Base-by-base conservation (phyloP, 148 eudicot genomes). In the Chenopodium berlandieri region DNA sequence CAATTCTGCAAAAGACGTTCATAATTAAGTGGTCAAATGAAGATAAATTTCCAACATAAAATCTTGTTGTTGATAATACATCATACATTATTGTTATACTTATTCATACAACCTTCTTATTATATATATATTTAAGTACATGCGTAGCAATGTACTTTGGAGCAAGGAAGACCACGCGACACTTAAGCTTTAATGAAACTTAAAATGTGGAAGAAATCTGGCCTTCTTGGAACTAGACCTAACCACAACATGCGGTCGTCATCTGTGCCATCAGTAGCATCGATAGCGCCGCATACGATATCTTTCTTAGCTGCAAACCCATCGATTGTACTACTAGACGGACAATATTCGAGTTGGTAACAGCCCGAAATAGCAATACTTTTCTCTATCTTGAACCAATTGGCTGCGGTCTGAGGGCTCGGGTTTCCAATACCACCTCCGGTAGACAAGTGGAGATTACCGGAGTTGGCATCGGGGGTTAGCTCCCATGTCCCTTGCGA, bases 121-220 rank as follows among this genome's bases (percentile, higher is more conserved):
- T 6, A 34, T 34, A 2, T 34, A 34, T 34, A 34, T 34, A 0
- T 6, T 37, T 37, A 7, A 37, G 6, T 37, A 37, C 44, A 37
- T 37, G 5, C 8, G 44, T 5, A 37, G 44, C 44, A 37, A 37
- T 37, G 44, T 37, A 37, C 7, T 6, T 6, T 37, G 44, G 44
- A 37, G 44, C 44, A 5, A 37, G 44, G 7, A 37, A 37, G 44
- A 37, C 44, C 7, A 6, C 44, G 7, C 44, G 0, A 37, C 52
- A 37, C 1, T 71, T 37, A 71, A 71, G 74, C 74, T 71, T 71
- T 71, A 37, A 71, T n/a, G 20, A 71, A 71, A 40, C 48, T 71
- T 19, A 71, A 50, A 9, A 19, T 0, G 7, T 71, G 74, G 47
- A 71, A 71, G 74, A 34, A 71, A 40, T 71, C 2, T 6, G 74